A percentile compares a stretch with the other conserved stretches of the same genome.
Evolutionary conservation across 2,329 filamentous ascomycete genomes (phyloP).

Genomic region (Pleoardoris graminearum): DNA sequence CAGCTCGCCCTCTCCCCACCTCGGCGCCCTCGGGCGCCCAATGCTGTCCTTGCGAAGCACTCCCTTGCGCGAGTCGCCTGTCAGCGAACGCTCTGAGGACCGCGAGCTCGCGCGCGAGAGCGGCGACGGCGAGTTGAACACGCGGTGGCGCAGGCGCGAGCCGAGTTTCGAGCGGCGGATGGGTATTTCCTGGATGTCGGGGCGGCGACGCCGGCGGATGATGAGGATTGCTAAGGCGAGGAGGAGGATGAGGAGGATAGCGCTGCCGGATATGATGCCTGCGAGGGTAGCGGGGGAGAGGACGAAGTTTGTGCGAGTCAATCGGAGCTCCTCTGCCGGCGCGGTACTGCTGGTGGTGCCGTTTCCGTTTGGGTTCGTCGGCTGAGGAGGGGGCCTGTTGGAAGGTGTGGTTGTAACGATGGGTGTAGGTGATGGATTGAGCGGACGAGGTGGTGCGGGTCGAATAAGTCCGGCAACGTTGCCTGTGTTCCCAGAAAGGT

Average conservation of each 20-base stretch:
- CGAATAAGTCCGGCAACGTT: conserved; percentile 18
- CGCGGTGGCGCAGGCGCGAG: conserved; percentile 17
- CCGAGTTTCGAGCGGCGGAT: conserved; percentile 27
- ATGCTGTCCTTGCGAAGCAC: conserved; percentile 23
- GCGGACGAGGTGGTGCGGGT: conserved; percentile 3
- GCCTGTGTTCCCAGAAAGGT: conserved; percentile 25
- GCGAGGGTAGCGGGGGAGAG: conserved; percentile 19
- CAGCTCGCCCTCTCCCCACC: conserved; percentile 20
- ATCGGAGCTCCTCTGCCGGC: background rate
- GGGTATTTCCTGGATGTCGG: conserved; percentile 24
- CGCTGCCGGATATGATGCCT: conserved; percentile 17
- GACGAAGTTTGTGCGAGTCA: conserved; percentile 3
- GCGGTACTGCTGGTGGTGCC: background rate
- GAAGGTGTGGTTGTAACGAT: background rate
- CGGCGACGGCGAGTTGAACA: conserved; percentile 17
- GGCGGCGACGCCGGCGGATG: conserved; percentile 12
- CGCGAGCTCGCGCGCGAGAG: background rate
- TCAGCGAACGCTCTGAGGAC: conserved; percentile 5
- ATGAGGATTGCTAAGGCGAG: conserved; percentile 9
- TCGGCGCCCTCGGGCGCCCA: conserved; percentile 18
- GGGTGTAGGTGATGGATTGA: background rate
- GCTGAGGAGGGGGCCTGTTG: background rate
- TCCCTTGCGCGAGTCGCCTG: conserved; percentile 10
- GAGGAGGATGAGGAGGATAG: conserved; percentile 12
- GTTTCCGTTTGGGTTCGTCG: conserved; percentile 5